Base-by-base conservation (phyloP, 2,329 filamentous ascomycete species). In the Plenodomus tracheiphilus region DNA sequence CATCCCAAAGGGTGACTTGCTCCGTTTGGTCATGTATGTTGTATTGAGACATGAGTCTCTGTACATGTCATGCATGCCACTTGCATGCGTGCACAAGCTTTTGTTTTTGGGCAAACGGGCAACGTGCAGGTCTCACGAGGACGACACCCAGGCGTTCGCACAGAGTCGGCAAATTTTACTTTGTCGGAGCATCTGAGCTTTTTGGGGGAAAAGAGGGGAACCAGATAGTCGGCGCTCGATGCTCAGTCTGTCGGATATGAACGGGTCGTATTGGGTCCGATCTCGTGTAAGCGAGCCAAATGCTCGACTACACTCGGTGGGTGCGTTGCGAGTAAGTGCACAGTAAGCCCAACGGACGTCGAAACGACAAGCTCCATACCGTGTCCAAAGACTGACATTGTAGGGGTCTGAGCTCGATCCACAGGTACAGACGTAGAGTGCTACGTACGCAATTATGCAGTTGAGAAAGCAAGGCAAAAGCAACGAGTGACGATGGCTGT, bases 31-130 rank as follows among this genome's bases (percentile, higher is more conserved):
- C 61, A 65, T n/a, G n/a, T n/a, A n/a, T n/a, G n/a, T n/a, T n/a
- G n/a, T n/a, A n/a, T n/a, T n/a, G n/a, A n/a, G n/a, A 59, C 43
- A 49, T 43, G 46, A 41, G 43, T 41, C 45, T 43, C 17, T n/a
- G n/a, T n/a, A n/a, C n/a, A n/a, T n/a, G n/a, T n/a, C n/a, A n/a
- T n/a, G n/a, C n/a, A n/a, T n/a, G n/a, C n/a, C 37, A 30, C 37
- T 25, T 35, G 13, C 28, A 45, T 41, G 32, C 34, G 43, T 47
- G 51, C 52, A 45, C 49, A 47, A 38, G 28, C 28, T 47, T 53
- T 63, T 62, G 64, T 66, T 67, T 67, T 58, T 49, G 60, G 61
- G n/a, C n/a, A 56, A 67, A 68, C 62, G 56, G 60, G 52, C 54
- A n/a, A n/a, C n/a, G n/a, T 63, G 58, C 58, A 58, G 45, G 56